These are phyloP conservation scores for Saturnispora hagleri DNA, from an alignment of 805 yeast species.

Conservation along the genomic window DNA sequence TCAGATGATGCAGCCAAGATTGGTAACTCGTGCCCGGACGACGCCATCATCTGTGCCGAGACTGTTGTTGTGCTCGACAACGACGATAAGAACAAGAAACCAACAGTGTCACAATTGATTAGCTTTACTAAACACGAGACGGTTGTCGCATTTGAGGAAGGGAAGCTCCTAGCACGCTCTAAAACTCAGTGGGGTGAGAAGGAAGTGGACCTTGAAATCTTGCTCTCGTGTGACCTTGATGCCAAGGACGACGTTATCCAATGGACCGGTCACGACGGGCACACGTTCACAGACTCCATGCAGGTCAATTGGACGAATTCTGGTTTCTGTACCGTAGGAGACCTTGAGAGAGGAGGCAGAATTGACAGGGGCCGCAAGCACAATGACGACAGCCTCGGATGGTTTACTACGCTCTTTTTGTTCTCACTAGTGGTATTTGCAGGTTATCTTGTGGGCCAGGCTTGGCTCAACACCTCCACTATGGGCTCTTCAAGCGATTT, in stretches of 20 bases:
- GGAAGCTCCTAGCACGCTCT: conserved; percentile 40
- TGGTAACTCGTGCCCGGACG: conserved; percentile 49
- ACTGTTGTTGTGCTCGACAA: conserved; percentile 47
- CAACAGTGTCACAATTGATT: conserved; percentile 28
- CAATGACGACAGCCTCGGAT: conserved; percentile 53
- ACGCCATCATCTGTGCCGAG: conserved; percentile 73
- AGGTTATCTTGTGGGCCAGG: conserved; percentile 62
- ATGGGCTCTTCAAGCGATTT: conserved; percentile 65
- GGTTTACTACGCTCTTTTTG: conserved; percentile 77
- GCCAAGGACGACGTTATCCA: conserved; percentile 15
- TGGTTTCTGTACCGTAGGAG: conserved; percentile 8
- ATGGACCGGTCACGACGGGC: conserved; percentile 4
- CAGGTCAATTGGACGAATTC: conserved; percentile 18
- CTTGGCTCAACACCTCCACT: conserved; percentile 61
- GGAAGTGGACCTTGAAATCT: conserved; percentile 37
- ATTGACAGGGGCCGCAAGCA: conserved; percentile 18
- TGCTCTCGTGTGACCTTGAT: conserved; percentile 31
- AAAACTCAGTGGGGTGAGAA: conserved; percentile 53
- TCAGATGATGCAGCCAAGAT: conserved; percentile 24
- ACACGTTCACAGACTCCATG: not conserved
- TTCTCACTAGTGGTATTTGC: conserved; percentile 60
- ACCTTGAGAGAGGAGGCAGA: conserved; percentile 16
- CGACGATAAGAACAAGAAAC: conserved; percentile 35
- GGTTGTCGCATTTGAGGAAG: conserved; percentile 20
- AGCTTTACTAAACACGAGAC: conserved; percentile 31